Conservation (phyloP, 2,329 filamentous ascomycete species). For the Achaetomium macrosporum region DNA sequence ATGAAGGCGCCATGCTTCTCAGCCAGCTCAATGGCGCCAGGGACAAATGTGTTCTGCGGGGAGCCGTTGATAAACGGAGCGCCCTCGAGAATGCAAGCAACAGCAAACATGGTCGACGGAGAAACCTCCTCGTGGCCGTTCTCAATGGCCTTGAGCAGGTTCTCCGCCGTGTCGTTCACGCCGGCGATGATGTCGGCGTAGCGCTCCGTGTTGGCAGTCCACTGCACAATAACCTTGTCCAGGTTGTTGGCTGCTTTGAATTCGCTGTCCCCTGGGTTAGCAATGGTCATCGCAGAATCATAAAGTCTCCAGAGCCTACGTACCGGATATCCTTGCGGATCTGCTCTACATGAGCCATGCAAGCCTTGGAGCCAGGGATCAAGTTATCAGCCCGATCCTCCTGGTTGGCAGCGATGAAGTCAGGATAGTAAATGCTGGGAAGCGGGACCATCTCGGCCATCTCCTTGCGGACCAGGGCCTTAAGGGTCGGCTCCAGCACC, state of each 20-base stretch:
- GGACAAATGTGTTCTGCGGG: constrained; percentile 97
- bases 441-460: constrained; percentile 84
- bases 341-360: constrained; percentile 81
- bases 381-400: constrained; percentile 93
- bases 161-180: constrained; percentile 94
- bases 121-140: constrained; percentile 83
- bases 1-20: constrained; percentile 85
- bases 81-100: constrained; percentile 85
- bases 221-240: constrained; percentile 95
- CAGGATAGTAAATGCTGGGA: constrained; percentile 95
- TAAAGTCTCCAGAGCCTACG: constrained; percentile 23
- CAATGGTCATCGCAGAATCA: background rate
- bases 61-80: constrained; percentile 98
- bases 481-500: constrained; percentile 92
- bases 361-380: constrained; percentile 76
- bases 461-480: constrained; percentile 84
- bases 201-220: constrained; percentile 98
- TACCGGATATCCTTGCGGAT: constrained; percentile 87
- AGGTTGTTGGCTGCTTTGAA: constrained; percentile 83
- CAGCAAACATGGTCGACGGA: constrained; percentile 91
- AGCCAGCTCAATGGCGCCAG: constrained; percentile 82
- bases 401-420: constrained; percentile 99
- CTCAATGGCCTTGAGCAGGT: constrained; percentile 83
- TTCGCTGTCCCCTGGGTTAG: constrained; percentile 45
- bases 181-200: constrained; percentile 83